Evolutionary conservation across 257 asterid genomes (phyloP), one percentile per base, ranked within the genome.

Genomic region (Solanum appendiculatum): DNA sequence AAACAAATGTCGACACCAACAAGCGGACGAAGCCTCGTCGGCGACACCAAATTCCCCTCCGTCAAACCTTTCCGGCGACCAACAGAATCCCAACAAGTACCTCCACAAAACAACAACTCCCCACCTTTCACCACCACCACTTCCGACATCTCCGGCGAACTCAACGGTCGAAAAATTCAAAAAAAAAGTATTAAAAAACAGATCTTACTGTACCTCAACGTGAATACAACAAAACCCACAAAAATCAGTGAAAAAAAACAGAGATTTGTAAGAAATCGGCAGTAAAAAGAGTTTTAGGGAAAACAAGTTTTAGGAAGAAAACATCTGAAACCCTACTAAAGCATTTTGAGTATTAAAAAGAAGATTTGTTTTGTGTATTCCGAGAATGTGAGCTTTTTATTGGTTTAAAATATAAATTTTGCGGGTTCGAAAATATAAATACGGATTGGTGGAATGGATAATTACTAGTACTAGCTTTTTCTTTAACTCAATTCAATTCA

Each of bases 71-170:
- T 92, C 80, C 96, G 93, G 69, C 97, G 97, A n/a, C 99, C 99
- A 92, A 97, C 86, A 25, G 91, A 90, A 77, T 95, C 98, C 99
- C 99, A 97, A 13, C 93, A 88, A 46, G 98, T 95, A 7, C 98
- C 91, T 11, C 99, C 99, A 89, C 99, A 95, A 89, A 94, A 97
- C 87, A 96, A 92, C 48, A 97, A 63, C 94, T 96, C 99, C 23
- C 99, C 99, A 36, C 96, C 95, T 87, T 90, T 92, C 81, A 90
- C 92, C 40, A n/a, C 82, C 90, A 63, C 92, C 89, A 88, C 92
- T 56, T 72, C 90, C 85, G 94, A 93, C 99, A 97, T 95, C 91
- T 93, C 94, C 92, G 91, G 92, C 90, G 91, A 78, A 88, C 86
- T 66, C 90, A 91, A 88, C 91, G 90, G 85, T 86, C 84, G 69